Conservation (phyloP, 345 rosid species). For the Leavenworthia alabamica region DNA sequence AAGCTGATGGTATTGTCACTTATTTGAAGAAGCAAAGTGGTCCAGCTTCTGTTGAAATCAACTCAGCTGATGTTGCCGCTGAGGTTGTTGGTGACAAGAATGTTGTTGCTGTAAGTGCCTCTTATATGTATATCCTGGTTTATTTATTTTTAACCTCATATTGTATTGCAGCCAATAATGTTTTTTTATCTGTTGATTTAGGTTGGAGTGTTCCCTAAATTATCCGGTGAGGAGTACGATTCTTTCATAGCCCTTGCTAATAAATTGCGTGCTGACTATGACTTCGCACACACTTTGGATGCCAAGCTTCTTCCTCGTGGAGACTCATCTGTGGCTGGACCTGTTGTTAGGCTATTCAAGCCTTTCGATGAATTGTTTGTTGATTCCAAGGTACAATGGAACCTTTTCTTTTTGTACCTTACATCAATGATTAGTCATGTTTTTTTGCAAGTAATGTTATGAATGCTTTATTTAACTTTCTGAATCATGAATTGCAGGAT, state of each 20-base stretch:
- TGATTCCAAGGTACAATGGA: conserved; percentile 59
- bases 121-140: neutral
- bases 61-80: conserved; percentile 54
- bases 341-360: conserved; percentile 84
- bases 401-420: neutral
- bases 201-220: conserved; percentile 90
- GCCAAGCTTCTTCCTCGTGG: conserved; percentile 92
- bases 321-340: conserved; percentile 74
- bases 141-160: neutral
- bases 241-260: conserved; percentile 64
- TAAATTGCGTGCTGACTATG: conserved; percentile 80
- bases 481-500: conserved; percentile 44
- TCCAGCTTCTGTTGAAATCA: conserved; percentile 78
- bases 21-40: conserved; percentile 89
- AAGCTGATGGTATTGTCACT: conserved; percentile 75
- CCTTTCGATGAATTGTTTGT: conserved; percentile 88
- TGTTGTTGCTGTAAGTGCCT: conserved; percentile 60
- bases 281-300: conserved; percentile 74
- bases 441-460: neutral
- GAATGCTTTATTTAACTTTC: neutral
- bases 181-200: conserved; percentile 28
- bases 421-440: neutral
- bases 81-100: conserved; percentile 54
- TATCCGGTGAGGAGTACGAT: conserved; percentile 82
- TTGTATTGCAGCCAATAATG: neutral